These are phyloP conservation scores for Cornus suecica DNA, from an alignment of 148 eudicot genomes.

Conservation along the genomic window DNA sequence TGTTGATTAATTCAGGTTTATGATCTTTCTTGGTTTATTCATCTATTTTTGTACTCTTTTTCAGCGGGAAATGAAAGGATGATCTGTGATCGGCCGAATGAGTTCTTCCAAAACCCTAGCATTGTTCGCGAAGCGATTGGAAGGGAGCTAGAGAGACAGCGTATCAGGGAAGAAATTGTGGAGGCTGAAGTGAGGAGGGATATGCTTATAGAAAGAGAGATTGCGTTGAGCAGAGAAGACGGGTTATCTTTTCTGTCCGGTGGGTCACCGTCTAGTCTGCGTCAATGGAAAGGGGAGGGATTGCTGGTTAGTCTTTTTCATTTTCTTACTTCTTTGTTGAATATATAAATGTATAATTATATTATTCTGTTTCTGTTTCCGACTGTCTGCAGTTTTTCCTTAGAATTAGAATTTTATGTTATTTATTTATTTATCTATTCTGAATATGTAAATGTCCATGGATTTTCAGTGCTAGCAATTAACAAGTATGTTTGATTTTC, in stretches of 20 bases:
- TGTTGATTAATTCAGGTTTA: neutral
- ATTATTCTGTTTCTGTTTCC: too few relatives aligned
- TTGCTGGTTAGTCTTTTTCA: too few relatives aligned
- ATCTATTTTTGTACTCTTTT: neutral
- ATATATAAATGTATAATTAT: too few relatives aligned
- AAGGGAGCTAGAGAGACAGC: conserved; percentile 58
- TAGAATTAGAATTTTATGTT: too few relatives aligned
- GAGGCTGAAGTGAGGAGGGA: conserved; percentile 71
- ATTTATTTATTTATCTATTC: too few relatives aligned
- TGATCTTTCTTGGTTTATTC: neutral
- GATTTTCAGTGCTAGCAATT: too few relatives aligned
- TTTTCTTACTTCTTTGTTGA: too few relatives aligned
- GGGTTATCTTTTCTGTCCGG: neutral
- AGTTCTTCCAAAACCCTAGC: conserved; percentile 3
- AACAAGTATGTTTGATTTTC: too few relatives aligned
- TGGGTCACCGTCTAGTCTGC: neutral
- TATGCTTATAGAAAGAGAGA: conserved; percentile 52
- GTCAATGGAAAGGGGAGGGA: neutral
- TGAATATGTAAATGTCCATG: too few relatives aligned
- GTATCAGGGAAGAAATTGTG: conserved; percentile 53
- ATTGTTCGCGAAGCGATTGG: conserved; percentile 21
- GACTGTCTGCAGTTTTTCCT: too few relatives aligned
- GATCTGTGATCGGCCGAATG: neutral
- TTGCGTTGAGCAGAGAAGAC: conserved; percentile 19
- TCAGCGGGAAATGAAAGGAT: conserved; percentile 17